A percentile compares a stretch with the other conserved stretches of the same genome.
Conservation (phyloP, 495 filamentous ascomycete species). For the Talaromyces proteolyticus region DNA sequence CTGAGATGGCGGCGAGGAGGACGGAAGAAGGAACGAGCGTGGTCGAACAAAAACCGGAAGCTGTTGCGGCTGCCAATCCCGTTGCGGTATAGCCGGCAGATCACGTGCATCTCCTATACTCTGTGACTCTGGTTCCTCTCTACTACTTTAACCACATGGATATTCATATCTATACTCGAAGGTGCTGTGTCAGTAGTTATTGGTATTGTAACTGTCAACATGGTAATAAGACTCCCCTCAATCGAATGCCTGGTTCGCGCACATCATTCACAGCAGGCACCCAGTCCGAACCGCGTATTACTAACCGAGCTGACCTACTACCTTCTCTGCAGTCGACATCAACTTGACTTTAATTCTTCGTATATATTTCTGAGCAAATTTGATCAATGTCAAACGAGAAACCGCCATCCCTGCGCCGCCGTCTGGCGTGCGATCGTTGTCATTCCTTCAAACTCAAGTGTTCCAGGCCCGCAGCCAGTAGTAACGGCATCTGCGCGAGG, state of each 20-base stretch:
- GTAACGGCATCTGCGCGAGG: neutral
- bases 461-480: neutral
- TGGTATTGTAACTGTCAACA: no score
- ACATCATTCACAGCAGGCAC: no score
- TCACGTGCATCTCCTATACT: neutral
- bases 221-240: no score
- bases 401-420: neutral
- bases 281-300: no score
- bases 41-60: constrained; percentile 8
- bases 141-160: neutral
- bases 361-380: neutral
- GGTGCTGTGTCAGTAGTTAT: no score
- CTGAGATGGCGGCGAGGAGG: neutral
- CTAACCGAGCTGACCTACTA: no score
- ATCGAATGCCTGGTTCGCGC: no score
- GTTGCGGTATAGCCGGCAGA: neutral
- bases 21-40: neutral
- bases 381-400: neutral
- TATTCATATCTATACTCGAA: neutral
- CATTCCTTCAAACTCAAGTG: constrained; percentile 3
- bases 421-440: constrained; percentile 4
- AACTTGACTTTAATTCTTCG: neutral
- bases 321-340: no score
- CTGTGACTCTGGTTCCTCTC: neutral
- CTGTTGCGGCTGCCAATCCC: neutral